These are phyloP conservation scores for Polytrichum formosum DNA, from an alignment of 225 moss, liverwort and hornwort genomes.

Conservation along the genomic window DNA sequence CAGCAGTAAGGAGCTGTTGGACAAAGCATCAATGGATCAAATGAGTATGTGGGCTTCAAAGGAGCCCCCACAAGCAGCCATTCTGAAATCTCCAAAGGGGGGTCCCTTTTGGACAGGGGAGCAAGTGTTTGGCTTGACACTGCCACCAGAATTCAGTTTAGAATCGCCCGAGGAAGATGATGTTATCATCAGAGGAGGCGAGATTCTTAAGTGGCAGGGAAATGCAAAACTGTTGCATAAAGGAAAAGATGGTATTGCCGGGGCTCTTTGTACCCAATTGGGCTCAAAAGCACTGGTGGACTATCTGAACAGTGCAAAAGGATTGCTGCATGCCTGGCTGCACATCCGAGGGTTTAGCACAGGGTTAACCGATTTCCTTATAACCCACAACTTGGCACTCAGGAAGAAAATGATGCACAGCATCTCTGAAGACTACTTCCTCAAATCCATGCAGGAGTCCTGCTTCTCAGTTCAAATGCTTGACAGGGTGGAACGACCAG, in stretches of 20 bases:
- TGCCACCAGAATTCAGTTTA: slow-evolving; percentile 22
- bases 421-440: slow-evolving; percentile 6
- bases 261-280: slow-evolving; percentile 22
- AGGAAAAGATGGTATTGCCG: slow-evolving; percentile 23
- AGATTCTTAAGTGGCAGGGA: slow-evolving; percentile 28
- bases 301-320: slow-evolving; percentile 40
- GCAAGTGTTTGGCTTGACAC: slow-evolving; percentile 35
- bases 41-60: slow-evolving; percentile 29
- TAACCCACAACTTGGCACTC: slow-evolving; percentile 1
- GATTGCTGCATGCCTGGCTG: slow-evolving; percentile 33
- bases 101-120: slow-evolving; percentile 58
- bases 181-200: slow-evolving; percentile 30
- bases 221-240: slow-evolving; percentile 34
- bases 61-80: slow-evolving; percentile 27
- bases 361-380: slow-evolving; percentile 35
- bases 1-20: slow-evolving; percentile 26
- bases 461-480: not conserved
- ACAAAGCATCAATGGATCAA: slow-evolving; percentile 28
- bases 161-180: slow-evolving; percentile 8
- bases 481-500: not conserved
- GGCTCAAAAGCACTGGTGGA: slow-evolving; percentile 29
- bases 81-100: slow-evolving; percentile 33
- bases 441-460: not conserved
- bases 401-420: slow-evolving; percentile 17
- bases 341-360: slow-evolving; percentile 38